Percentiles rank a stretch among this genome's conserved stretches.
These are phyloP conservation scores for Astrothelium subdiscretum DNA, from an alignment of 495 filamentous ascomycete genomes.

Conservation along the genomic window DNA sequence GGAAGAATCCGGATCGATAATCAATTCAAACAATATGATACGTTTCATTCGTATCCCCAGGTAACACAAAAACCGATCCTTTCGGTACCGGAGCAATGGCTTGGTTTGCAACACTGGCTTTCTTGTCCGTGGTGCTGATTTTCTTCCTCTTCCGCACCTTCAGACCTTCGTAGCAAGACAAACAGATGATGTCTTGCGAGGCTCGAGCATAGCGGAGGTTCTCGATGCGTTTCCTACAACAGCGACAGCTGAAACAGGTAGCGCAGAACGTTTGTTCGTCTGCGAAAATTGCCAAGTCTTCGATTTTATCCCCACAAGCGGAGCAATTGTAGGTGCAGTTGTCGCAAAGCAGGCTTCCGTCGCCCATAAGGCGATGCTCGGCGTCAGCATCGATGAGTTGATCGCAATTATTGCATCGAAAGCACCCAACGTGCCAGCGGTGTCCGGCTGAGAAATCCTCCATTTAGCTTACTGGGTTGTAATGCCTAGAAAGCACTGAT, in stretches of 20 bases:
- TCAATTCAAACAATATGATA: too few relatives aligned
- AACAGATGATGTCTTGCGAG: constrained; percentile 98
- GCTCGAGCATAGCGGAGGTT: constrained; percentile 96
- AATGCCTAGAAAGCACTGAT: too few relatives aligned
- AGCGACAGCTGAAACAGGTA: constrained; percentile 91
- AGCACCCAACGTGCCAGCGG: constrained; percentile 99
- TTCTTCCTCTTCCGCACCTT: constrained; percentile 94
- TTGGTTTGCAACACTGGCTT: too few relatives aligned
- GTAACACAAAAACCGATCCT: too few relatives aligned
- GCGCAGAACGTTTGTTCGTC: constrained; percentile 99
- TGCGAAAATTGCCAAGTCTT: constrained; percentile 93
- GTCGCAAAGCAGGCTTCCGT: constrained; percentile 97
- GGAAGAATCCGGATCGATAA: too few relatives aligned
- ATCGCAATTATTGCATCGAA: constrained; percentile 92
- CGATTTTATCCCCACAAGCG: constrained; percentile 94
- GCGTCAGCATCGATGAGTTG: constrained; percentile 96
- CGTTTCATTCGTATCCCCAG: too few relatives aligned
- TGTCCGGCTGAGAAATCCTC: constrained; percentile 54
- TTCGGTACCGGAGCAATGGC: too few relatives aligned
- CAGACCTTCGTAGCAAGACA: constrained; percentile 97
- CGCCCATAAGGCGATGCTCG: constrained; percentile 90
- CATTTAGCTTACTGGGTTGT: neutral
- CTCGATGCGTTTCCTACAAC: constrained; percentile 97
- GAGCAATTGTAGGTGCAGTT: constrained; percentile 99
- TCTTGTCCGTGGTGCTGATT: too few relatives aligned